These are phyloP conservation scores for Diaporthe aspalathi DNA, from an alignment of 2,329 filamentous ascomycete genomes.

Conservation along the genomic window DNA sequence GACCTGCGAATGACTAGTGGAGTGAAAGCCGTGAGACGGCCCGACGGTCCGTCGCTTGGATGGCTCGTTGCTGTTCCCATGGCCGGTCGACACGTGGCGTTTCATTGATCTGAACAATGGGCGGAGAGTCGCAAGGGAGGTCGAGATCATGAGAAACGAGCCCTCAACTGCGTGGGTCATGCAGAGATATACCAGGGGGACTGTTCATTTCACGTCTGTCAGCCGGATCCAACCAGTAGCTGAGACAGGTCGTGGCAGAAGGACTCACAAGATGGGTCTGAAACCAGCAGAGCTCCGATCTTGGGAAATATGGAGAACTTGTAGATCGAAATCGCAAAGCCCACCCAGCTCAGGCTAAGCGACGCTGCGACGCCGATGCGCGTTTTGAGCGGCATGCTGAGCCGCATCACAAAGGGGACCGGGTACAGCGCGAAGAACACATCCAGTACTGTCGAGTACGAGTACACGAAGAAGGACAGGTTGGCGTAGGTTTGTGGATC, in stretches of 20 bases:
- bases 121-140: conserved; percentile 37
- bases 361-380: conserved; percentile 44
- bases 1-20: conserved; percentile 14
- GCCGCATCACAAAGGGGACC: conserved; percentile 48
- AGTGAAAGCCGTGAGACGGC: conserved; percentile 1
- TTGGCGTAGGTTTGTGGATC: conserved; percentile 42
- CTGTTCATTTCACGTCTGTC: conserved; percentile 29
- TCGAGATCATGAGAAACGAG: conserved; percentile 35
- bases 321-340: conserved; percentile 46
- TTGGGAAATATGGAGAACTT: conserved; percentile 45
- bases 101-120: conserved; percentile 35
- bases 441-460: conserved; percentile 48
- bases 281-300: conserved; percentile 42
- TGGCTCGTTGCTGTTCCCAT: conserved; percentile 9
- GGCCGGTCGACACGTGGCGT: conserved; percentile 15
- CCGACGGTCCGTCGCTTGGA: conserved; percentile 14
- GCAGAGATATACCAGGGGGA: conserved; percentile 45
- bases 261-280: conserved; percentile 47
- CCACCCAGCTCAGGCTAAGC: conserved; percentile 44
- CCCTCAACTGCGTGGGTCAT: conserved; percentile 44
- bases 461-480: conserved; percentile 47
- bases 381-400: conserved; percentile 46
- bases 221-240: conserved; percentile 42
- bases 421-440: conserved; percentile 49
- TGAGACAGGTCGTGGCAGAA: conserved; percentile 41